Base-by-base conservation (phyloP, 2,329 filamentous ascomycete species). In the Dendrostoma leiphaemia region DNA sequence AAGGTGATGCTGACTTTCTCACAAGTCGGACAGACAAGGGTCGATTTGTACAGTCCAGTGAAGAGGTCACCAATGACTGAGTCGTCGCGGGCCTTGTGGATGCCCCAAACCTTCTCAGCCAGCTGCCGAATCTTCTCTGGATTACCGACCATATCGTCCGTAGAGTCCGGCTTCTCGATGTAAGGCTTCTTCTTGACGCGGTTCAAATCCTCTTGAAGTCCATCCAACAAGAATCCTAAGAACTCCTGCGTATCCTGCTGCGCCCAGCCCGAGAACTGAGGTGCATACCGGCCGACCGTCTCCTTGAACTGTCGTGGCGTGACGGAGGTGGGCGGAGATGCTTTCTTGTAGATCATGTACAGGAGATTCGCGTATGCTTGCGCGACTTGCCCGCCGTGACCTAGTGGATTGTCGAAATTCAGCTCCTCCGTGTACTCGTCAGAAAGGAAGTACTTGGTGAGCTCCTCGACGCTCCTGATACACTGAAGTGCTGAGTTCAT, bases 201-300 rank as follows among this genome's bases (percentile, higher is more conserved):
- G 67, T 95, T 99, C 38, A 99, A 76, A 68, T 99, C 94, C 70
- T 99, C 94, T 64, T 97, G 93, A 1, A 99, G 78, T 5, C 90
- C 93, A 69, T 99, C 94, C 7, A 99, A 85, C 12, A 99, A 79
- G 69, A 97, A 97, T 37, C 94, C 91, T 19, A 99, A 77, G 57
- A 99, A 97, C 65, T 99, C 94, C 64, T 99, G 94, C 0, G 94
- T 96, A 67, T 99, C 94, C 68, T 99, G 94, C 69, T 99, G 94
- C 3, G 90, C 91, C 72, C 94, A 97, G 3, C 93, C 93, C 3
- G 91, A 93, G 67, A 99, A 97, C 12, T 90, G 84, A 12, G 89
- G 85, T 34, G 91, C 89, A 64, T 89, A 90, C 56, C 84, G 83
- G 35, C 93, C 91, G 53, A 97, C 86, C 2, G 84, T 86, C 31